Percentiles rank a stretch among this genome's conserved stretches.
Evolutionary conservation across 108 stramenopile genomes (phyloP).

Genomic region (Cyclotella choctawhatcheeana): DNA sequence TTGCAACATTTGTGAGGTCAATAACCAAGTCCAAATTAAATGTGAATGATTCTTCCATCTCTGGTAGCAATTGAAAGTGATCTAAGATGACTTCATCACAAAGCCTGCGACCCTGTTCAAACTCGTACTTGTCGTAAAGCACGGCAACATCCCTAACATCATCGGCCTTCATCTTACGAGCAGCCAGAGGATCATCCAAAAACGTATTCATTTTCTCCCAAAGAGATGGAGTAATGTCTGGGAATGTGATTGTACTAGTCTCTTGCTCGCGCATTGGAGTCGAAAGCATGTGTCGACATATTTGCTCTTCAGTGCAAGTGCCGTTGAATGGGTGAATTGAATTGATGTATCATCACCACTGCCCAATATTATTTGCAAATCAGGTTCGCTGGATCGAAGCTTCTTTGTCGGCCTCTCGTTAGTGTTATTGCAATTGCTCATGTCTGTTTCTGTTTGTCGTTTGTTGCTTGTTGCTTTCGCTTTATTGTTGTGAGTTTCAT

Average conservation of each 20-base stretch:
- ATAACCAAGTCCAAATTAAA: neutral
- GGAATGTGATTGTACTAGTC: constrained; percentile 20
- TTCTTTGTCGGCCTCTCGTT: neutral
- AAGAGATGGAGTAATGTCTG: constrained; percentile 3
- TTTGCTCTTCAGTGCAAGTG: constrained; percentile 17
- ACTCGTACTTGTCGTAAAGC: constrained; percentile 30
- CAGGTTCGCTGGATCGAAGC: constrained; percentile 10
- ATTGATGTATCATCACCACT: constrained; percentile 1
- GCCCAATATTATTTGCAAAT: constrained; percentile 14
- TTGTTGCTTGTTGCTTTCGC: neutral
- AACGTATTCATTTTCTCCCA: constrained; percentile 14
- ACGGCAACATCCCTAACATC: constrained; percentile 11
- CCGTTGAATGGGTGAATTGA: constrained; percentile 11
- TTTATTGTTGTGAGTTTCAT: no score
- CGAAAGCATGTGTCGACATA: constrained; percentile 28
- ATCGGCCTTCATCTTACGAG: constrained; percentile 5
- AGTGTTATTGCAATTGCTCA: neutral
- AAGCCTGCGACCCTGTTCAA: constrained; percentile 5
- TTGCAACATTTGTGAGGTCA: neutral
- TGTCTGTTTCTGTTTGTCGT: neutral
- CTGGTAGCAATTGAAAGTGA: neutral
- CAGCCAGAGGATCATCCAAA: constrained; percentile 14
- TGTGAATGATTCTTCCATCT: neutral
- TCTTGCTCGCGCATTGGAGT: constrained; percentile 24
- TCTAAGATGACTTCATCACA: constrained; percentile 14